Evolutionary conservation across 2,329 filamentous ascomycete species (phyloP), one percentile per base, ranked within the genome.

Genomic region (Ophiostoma novo-ulmi): DNA sequence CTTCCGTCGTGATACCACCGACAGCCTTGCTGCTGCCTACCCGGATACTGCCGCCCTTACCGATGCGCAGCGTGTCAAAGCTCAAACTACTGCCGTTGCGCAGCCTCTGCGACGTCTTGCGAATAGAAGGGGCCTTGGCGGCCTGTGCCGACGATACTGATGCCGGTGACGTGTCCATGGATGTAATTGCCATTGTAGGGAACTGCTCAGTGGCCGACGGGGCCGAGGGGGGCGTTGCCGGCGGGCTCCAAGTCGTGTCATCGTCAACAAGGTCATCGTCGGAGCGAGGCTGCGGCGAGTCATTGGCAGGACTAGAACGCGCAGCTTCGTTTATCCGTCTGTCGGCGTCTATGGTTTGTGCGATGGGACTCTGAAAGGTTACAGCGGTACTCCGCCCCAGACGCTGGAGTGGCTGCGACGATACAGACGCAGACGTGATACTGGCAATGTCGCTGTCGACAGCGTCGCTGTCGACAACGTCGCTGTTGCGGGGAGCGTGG

Each of bases 21-120:
- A 73, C 72, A 2, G 74, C 74, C 65, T 70, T 69, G 69, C 72
- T 71, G 72, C 72, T 74, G 65, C 74, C 73, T 6, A 75, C 41
- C 3, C 70, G 72, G 67, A 75, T 74, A 64, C 74, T 68, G 10
- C 70, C 55, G 35, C 71, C 73, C 58, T 72, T 73, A 61, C 77
- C 76, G 41, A 44, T 68, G 6, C 69, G 39, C 20, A 76, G 72
- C 6, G 77, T 76, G 70, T 78, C 78, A 14, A 80, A 72, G 70
- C 78, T 79, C 14, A 80, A 73, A 71, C 73, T 75, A 72, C 77
- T 78, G 3, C 74, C 74, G 48, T 73, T 75, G 70, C 78, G 79
- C 22, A 75, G 74, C 76, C 75, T 48, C 77, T 74, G 64, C 71
- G 75, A 72, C 31, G 52, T 58, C 31, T 69, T 72, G 36, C 69